These are phyloP conservation scores for Glonium stellatum DNA, from an alignment of 495 filamentous ascomycete species.

Conservation along the genomic window DNA sequence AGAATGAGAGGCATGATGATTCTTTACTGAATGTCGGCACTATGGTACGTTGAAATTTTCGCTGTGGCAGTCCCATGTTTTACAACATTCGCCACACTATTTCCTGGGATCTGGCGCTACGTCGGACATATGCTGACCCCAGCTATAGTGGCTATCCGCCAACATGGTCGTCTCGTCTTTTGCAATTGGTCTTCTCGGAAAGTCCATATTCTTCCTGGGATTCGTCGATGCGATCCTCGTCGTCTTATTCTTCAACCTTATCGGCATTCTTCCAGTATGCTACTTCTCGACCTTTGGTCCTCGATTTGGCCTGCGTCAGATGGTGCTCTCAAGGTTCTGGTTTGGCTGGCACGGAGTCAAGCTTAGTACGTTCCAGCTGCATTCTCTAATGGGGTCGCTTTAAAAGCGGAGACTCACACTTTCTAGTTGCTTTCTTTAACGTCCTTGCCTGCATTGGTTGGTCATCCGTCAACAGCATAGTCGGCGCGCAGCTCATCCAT, in stretches of 20 bases:
- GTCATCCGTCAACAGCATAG: conserved; percentile 55
- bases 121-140: not conserved
- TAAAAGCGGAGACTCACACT: not conserved
- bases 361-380: conserved; percentile 13
- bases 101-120: not conserved
- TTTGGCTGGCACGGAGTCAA: conserved; percentile 36
- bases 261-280: conserved; percentile 66
- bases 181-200: conserved; percentile 68
- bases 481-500: conserved; percentile 74
- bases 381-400: too few relatives aligned
- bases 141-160: conserved; percentile 65
- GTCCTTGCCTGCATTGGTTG: conserved; percentile 61
- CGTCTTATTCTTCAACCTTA: conserved; percentile 70
- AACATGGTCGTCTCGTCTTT: conserved; percentile 83
- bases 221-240: conserved; percentile 73
- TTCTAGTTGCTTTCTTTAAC: conserved; percentile 63
- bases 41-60: conserved; percentile 51
- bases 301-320: conserved; percentile 68
- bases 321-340: conserved; percentile 78
- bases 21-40: conserved; percentile 60
- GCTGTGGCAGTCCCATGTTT: not conserved
- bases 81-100: not conserved
- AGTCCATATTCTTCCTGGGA: conserved; percentile 59
- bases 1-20: conserved; percentile 61
- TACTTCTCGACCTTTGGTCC: conserved; percentile 79